Evolutionary conservation across 257 asterid species (phyloP).

Genomic region (Nicotiana tabacum): DNA sequence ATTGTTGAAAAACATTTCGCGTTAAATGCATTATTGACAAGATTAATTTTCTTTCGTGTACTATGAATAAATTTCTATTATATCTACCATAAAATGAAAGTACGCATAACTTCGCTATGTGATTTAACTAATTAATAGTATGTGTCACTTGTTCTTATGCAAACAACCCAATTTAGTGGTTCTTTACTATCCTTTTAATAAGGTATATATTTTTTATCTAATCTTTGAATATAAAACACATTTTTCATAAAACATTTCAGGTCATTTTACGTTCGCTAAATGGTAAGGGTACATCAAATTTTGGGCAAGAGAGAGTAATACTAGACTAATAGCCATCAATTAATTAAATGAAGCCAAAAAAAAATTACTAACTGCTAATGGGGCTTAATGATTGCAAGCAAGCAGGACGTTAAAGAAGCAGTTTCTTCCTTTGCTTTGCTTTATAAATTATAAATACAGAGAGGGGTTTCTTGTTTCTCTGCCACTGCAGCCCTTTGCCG

Average conservation of each 20-base stretch:
- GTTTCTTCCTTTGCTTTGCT: constrained; percentile 12
- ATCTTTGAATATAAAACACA: neutral
- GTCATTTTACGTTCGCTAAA: neutral
- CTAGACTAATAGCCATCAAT: neutral
- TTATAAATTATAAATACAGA: constrained; percentile 71
- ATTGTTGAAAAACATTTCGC: neutral
- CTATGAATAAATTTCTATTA: no score
- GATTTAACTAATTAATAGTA: no score
- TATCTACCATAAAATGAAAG: neutral
- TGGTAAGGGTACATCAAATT: no score
- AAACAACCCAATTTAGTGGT: neutral
- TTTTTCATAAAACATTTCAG: neutral
- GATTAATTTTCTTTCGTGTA: neutral
- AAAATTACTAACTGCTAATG: neutral
- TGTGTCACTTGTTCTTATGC: neutral
- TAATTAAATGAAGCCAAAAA: neutral
- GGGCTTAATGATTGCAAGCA: constrained; percentile 2
- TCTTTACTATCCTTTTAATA: no score
- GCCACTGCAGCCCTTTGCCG: neutral
- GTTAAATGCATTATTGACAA: neutral
- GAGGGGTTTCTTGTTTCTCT: neutral
- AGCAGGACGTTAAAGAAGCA: constrained; percentile 31
- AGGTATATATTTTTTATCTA: no score
- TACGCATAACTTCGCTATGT: no score
- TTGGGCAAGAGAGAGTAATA: neutral